Percentiles rank a stretch among this genome's conserved stretches.
Evolutionary conservation across 176 grass and related monocot genomes (phyloP).

Genomic region (Juncus effusus): DNA sequence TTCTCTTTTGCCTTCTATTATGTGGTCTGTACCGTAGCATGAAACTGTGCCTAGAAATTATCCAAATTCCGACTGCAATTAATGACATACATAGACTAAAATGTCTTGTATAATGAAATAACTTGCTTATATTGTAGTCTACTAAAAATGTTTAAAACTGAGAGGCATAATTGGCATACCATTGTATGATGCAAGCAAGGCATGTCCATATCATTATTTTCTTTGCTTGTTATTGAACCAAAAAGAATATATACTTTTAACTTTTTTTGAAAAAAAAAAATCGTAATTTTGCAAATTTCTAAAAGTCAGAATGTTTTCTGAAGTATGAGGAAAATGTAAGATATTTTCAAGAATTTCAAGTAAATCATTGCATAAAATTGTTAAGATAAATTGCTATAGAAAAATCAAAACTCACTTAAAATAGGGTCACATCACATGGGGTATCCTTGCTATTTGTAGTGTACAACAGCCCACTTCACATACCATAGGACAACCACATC

Average conservation of each 20-base stretch:
- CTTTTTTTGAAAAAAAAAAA: background rate
- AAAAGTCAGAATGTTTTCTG: background rate
- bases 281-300: background rate
- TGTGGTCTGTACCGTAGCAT: too few species aligned
- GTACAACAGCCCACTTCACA: background rate
- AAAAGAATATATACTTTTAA: background rate
- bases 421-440: background rate
- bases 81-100: background rate
- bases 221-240: background rate
- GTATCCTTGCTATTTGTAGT: background rate
- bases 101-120: conserved; percentile 9
- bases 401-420: background rate
- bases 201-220: background rate
- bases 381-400: background rate
- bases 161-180: background rate
- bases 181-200: background rate
- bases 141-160: background rate
- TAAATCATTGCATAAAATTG: background rate
- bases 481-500: conserved; percentile 1
- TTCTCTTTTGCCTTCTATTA: too few species aligned
- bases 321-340: background rate
- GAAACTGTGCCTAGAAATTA: too few species aligned
- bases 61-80: too few species aligned
- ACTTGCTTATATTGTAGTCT: background rate
- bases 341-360: background rate